Percentiles rank a stretch among this genome's conserved stretches.
phyloP scores from a whole-genome alignment of 2,329 filamentous ascomycete species.

The Zarea fungicola region DNA sequence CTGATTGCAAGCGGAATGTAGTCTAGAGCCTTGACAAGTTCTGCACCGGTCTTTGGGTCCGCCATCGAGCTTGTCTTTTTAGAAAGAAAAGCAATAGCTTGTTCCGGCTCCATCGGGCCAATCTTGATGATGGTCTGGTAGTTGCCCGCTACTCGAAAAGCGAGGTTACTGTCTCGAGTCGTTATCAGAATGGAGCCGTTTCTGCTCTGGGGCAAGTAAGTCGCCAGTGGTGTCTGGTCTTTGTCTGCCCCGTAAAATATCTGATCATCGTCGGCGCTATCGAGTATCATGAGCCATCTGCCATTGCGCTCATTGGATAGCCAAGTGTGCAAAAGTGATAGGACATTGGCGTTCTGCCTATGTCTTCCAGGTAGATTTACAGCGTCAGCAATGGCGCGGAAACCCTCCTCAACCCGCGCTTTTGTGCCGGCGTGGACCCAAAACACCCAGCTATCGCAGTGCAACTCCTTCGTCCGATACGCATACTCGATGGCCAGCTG shows the following conservation, averaged over 20 bases:
- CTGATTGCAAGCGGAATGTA: conserved; percentile 29
- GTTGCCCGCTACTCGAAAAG: conserved; percentile 17
- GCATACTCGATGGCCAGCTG: conserved; percentile 5
- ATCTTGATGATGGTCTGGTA: conserved; percentile 21
- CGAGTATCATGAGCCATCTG: conserved; percentile 31
- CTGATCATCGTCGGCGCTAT: conserved; percentile 30
- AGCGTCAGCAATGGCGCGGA: conserved; percentile 25
- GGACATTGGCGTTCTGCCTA: conserved; percentile 19
- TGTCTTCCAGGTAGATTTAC: conserved; percentile 23
- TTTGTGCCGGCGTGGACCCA: conserved; percentile 29
- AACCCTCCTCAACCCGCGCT: conserved; percentile 28
- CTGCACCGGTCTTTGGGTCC: conserved; percentile 14
- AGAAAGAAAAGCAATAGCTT: conserved; percentile 27
- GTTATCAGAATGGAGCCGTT: conserved; percentile 28
- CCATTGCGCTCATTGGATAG: conserved; percentile 24
- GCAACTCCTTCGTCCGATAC: not conserved
- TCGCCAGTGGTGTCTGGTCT: conserved; percentile 15
- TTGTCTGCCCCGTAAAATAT: conserved; percentile 20
- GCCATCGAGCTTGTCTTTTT: conserved; percentile 18
- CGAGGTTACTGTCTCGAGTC: conserved; percentile 19
- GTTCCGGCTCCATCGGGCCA: conserved; percentile 22
- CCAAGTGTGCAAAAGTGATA: conserved; percentile 25
- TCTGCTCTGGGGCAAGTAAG: conserved; percentile 23
- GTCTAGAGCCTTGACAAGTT: conserved; percentile 25
- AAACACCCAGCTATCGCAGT: conserved; percentile 22